Evolutionary conservation across 169 alveolate genomes (phyloP), one percentile per base, ranked within the genome.

Genomic region (Amoebophrya sp.): DNA sequence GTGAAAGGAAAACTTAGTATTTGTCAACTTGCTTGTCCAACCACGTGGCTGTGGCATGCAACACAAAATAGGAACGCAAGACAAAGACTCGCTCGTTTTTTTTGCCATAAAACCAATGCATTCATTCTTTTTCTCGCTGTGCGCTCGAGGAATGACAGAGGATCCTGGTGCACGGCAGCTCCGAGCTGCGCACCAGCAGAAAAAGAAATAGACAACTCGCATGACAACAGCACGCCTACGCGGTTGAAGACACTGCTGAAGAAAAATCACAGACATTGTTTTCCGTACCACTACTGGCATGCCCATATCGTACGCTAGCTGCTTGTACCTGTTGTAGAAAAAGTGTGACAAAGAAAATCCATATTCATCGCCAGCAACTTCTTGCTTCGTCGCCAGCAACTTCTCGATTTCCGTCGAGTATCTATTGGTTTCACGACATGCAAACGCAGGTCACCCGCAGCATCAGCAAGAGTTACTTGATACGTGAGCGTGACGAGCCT

Each of bases 231-330:
- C 12, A 53, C 12, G 77, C 23, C 12, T 53, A 14, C 12, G 23
- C 77, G n/a, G 77, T 53, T 53, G 23, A 14, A 53, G 77, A 14
- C 12, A 53, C 77, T 14, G 77, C 12, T 23, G 23, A 14, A 53
- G 12, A 14, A 23, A 53, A 14, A 14, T 53, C n/a, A 23, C 77
- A 14, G n/a, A 53, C 77, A 53, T 14, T 12, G 23, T 12, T 23
- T 14, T 12, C 12, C n/a, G n/a, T 14, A 47, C 33, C 40, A 1
- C 77, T 35, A 92, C 93, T 92, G 94, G 96, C 96, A 96, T 93
- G 47, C 98, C 98, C 94, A 96, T 92, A 94, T 96, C 98, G 23
- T 95, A 93, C 47, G 98, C 97, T 83, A 96, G 94, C 94, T 96
- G 98, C 94, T 95, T 95, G 95, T 96, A 96, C 77, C 91, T 77